Evolutionary conservation across 2,329 filamentous ascomycete species (phyloP).

Genomic region (Dichotomopilus funicola): DNA sequence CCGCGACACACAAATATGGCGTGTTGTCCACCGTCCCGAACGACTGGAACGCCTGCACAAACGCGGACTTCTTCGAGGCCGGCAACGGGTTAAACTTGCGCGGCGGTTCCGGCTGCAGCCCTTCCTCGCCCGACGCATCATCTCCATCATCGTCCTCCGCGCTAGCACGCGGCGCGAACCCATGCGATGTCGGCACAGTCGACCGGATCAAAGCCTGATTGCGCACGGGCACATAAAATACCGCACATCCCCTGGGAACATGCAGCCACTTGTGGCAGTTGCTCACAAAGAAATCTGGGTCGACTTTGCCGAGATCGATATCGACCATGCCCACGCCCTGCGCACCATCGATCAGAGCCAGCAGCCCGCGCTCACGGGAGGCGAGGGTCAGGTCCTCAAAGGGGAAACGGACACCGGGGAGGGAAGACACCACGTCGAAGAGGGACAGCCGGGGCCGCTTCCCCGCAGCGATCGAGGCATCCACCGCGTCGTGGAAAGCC

Average conservation of each 20-base stretch:
- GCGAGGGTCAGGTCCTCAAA: constrained; percentile 60
- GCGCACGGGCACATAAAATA: constrained; percentile 69
- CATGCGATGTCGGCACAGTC: constrained; percentile 73
- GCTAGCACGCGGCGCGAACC: constrained; percentile 50
- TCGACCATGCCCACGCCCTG: constrained; percentile 76
- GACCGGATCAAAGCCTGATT: constrained; percentile 72
- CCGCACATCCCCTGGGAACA: constrained; percentile 69
- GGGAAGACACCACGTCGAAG: constrained; percentile 74
- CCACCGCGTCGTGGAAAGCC: constrained; percentile 54
- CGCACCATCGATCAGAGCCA: constrained; percentile 76
- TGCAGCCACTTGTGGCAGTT: constrained; percentile 93
- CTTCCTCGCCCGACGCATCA: too few relatives aligned
- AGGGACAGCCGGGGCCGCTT: constrained; percentile 61
- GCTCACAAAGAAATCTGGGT: constrained; percentile 79
- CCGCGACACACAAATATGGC: constrained; percentile 65
- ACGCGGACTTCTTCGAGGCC: constrained; percentile 46
- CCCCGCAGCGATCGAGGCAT: constrained; percentile 45
- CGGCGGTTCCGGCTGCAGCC: too few relatives aligned
- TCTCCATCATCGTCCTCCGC: constrained; percentile 18
- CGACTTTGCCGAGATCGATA: constrained; percentile 57
- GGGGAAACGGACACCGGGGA: constrained; percentile 73
- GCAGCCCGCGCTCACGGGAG: constrained; percentile 60
- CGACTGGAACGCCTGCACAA: constrained; percentile 67
- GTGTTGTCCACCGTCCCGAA: constrained; percentile 68
- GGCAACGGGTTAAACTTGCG: constrained; percentile 36